Conservation (phyloP, 176 grass and related monocot genomes). For the Triticum aestivum region DNA sequence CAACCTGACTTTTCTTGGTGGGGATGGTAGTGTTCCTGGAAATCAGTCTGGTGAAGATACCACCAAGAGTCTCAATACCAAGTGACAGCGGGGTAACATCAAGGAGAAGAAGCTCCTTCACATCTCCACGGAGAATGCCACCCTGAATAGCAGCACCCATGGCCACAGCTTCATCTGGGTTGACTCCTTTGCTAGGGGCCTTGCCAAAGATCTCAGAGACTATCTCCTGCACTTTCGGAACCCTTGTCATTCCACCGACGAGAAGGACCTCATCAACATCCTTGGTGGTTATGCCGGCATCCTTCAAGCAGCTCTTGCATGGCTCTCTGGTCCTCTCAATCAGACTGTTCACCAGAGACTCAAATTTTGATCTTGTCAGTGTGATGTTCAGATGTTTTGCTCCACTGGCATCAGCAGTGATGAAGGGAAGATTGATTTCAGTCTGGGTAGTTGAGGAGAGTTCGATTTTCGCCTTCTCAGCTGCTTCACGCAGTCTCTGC, state of each 20-base stretch:
- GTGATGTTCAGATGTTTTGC: conserved; percentile 54
- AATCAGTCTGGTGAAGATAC: conserved; percentile 48
- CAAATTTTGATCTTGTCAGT: conserved; percentile 50
- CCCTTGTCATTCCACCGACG: conserved; percentile 53
- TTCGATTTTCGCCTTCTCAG: conserved; percentile 54
- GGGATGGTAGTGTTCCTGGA: conserved; percentile 50
- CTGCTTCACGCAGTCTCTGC: conserved; percentile 51
- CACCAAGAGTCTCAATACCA: conserved; percentile 58
- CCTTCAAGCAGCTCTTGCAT: conserved; percentile 54
- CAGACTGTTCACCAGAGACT: conserved; percentile 30
- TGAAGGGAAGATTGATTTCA: conserved; percentile 48
- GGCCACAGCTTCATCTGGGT: conserved; percentile 51
- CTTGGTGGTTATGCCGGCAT: conserved; percentile 40
- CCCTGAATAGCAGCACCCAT: conserved; percentile 53
- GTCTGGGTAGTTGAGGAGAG: conserved; percentile 50
- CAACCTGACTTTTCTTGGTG: conserved; percentile 50
- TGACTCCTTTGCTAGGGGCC: conserved; percentile 48
- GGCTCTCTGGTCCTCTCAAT: conserved; percentile 50
- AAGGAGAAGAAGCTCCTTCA: conserved; percentile 55
- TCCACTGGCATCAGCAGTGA: conserved; percentile 47
- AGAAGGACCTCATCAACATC: conserved; percentile 52
- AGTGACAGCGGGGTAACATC: conserved; percentile 54
- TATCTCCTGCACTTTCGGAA: conserved; percentile 42
- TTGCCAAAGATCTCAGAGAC: conserved; percentile 49
- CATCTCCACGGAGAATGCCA: conserved; percentile 54